Conservation (phyloP, 2,329 filamentous ascomycete species). For the Trichoderma semiorbis region DNA sequence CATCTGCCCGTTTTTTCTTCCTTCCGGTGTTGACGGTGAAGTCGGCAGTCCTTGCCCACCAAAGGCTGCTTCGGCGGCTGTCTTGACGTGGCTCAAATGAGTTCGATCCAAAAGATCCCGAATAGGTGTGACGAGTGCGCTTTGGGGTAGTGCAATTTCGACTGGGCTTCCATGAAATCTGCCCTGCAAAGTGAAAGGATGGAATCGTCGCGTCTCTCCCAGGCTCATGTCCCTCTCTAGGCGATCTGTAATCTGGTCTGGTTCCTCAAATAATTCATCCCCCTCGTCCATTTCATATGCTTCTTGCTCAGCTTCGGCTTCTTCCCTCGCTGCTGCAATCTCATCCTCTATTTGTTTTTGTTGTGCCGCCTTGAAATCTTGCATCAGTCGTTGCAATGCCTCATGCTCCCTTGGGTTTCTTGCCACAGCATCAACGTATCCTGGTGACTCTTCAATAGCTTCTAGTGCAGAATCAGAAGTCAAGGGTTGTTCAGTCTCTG, state of each 20-base stretch:
- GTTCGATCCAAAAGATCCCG: conserved; percentile 63
- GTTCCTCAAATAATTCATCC: background rate
- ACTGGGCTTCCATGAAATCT: conserved; percentile 69
- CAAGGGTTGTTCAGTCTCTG: background rate
- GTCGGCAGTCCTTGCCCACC: conserved; percentile 74
- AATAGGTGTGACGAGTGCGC: conserved; percentile 68
- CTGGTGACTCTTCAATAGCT: conserved; percentile 28
- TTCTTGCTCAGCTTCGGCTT: conserved; percentile 24
- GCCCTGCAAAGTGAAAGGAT: conserved; percentile 71
- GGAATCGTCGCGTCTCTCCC: conserved; percentile 51
- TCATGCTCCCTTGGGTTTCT: conserved; percentile 54
- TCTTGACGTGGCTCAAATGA: conserved; percentile 69
- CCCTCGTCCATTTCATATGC: conserved; percentile 26
- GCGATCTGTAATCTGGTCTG: conserved; percentile 26
- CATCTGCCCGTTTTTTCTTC: conserved; percentile 56
- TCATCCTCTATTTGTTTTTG: conserved; percentile 29
- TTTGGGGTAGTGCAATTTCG: conserved; percentile 71
- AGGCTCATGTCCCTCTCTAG: conserved; percentile 30
- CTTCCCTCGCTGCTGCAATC: conserved; percentile 22
- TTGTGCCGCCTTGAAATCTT: conserved; percentile 51
- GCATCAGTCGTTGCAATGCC: conserved; percentile 53
- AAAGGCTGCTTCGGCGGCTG: conserved; percentile 69
- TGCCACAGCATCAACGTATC: conserved; percentile 47
- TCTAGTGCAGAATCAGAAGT: conserved; percentile 26
- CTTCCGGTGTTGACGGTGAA: conserved; percentile 67